Evolutionary conservation across 2,329 filamentous ascomycete genomes (phyloP).

Genomic region (Diaporthe sp.): DNA sequence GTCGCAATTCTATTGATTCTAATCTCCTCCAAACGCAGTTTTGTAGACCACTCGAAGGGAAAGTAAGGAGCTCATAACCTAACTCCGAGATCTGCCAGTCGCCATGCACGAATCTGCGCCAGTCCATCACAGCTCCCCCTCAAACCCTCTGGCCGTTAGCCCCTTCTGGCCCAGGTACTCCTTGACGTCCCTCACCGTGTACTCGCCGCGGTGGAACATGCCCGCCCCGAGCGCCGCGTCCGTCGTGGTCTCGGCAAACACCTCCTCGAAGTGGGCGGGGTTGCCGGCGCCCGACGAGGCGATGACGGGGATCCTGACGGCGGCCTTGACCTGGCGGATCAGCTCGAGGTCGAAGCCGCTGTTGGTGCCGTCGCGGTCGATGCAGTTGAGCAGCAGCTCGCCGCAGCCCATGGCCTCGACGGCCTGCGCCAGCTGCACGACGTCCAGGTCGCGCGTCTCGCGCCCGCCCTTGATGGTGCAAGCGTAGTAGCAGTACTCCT

Average conservation of each 20-base stretch:
- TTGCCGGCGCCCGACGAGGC: conserved; percentile 92
- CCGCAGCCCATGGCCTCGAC: conserved; percentile 97
- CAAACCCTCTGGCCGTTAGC: conserved; percentile 83
- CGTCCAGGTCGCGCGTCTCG: conserved; percentile 94
- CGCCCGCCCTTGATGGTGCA: conserved; percentile 97
- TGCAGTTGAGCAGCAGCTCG: conserved; percentile 96
- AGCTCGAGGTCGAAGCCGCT: conserved; percentile 95
- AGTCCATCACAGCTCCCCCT: conserved; percentile 61
- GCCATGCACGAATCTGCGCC: not conserved
- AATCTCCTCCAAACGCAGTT: conserved; percentile 20
- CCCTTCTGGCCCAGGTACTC: conserved; percentile 79
- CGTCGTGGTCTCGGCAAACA: conserved; percentile 86
- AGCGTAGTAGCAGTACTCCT: conserved; percentile 93
- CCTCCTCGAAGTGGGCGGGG: conserved; percentile 89
- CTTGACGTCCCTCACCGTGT: conserved; percentile 95
- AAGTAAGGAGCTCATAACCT: not conserved
- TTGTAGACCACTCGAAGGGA: not conserved
- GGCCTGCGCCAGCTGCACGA: conserved; percentile 86
- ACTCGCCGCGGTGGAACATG: conserved; percentile 98
- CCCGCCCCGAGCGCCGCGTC: conserved; percentile 96
- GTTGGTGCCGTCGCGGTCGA: conserved; percentile 96
- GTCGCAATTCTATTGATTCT: conserved; percentile 33
- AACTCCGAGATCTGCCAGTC: too few relatives aligned
- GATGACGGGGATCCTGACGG: conserved; percentile 92
- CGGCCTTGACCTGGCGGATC: conserved; percentile 87